These are phyloP conservation scores for Wickerhamomyces chaumierensis DNA, from an alignment of 805 yeast genomes.

Conservation along the genomic window DNA sequence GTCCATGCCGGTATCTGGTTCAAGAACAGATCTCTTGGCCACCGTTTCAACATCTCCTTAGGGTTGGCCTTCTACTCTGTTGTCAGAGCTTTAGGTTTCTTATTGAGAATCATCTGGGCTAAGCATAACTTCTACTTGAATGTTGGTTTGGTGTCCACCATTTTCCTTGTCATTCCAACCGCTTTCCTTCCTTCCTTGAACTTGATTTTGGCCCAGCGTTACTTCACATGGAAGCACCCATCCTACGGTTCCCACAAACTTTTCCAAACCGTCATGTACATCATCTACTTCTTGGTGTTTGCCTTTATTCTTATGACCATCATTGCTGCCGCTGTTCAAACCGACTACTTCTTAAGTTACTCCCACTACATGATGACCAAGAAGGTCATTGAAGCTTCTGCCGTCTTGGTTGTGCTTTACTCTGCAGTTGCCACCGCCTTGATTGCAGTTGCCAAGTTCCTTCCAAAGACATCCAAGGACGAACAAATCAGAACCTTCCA, in stretches of 20 bases:
- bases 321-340: slow-evolving; percentile 51
- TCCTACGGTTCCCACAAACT: slow-evolving; percentile 43
- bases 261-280: slow-evolving; percentile 40
- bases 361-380: slow-evolving; percentile 34
- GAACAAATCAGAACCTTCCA: slow-evolving; percentile 46
- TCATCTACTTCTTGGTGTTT: slow-evolving; percentile 40
- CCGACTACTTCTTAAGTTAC: slow-evolving; percentile 39
- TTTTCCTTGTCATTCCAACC: slow-evolving; percentile 45
- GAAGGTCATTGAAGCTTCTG: slow-evolving; percentile 42
- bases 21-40: slow-evolving; percentile 42
- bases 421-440: slow-evolving; percentile 43
- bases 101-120: slow-evolving; percentile 49
- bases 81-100: slow-evolving; percentile 47
- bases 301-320: slow-evolving; percentile 60
- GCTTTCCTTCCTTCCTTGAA: slow-evolving; percentile 49
- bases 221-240: slow-evolving; percentile 72
- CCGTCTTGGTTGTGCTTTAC: slow-evolving; percentile 36
- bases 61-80: slow-evolving; percentile 43
- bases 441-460: slow-evolving; percentile 38
- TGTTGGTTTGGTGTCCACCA: slow-evolving; percentile 45
- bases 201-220: slow-evolving; percentile 57
- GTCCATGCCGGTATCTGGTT: slow-evolving; percentile 36
- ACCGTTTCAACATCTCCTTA: slow-evolving; percentile 44
- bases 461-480: slow-evolving; percentile 44
- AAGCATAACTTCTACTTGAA: slow-evolving; percentile 32